A percentile compares a stretch with the other conserved stretches of the same genome.
Evolutionary conservation across 495 filamentous ascomycete genomes (phyloP).

Genomic region (Darksidea phi): DNA sequence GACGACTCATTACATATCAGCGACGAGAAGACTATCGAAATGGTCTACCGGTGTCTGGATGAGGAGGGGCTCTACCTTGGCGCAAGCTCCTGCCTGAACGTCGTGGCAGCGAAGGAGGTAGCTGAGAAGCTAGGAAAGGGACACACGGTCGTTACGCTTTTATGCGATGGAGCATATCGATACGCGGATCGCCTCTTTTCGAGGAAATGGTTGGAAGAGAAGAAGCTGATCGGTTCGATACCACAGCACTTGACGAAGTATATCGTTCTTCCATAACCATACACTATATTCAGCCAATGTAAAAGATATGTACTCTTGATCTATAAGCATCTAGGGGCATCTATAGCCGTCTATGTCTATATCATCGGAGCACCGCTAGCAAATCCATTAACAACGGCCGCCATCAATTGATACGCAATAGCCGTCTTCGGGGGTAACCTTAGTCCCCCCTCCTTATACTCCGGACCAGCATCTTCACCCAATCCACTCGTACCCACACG

Average conservation of each 20-base stretch:
- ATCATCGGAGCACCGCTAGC: slow-evolving; percentile 35
- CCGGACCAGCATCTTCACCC: slow-evolving; percentile 60
- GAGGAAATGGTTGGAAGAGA: slow-evolving; percentile 79
- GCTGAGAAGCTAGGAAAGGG: slow-evolving; percentile 87
- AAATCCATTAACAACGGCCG: slow-evolving; percentile 44
- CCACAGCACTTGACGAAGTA: slow-evolving; percentile 86
- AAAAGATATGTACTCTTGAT: slow-evolving; percentile 2
- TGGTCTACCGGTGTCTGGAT: slow-evolving; percentile 96
- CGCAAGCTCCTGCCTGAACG: slow-evolving; percentile 87
- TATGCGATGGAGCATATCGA: slow-evolving; percentile 93
- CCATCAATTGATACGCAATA: slow-evolving; percentile 51
- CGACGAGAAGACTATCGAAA: slow-evolving; percentile 93
- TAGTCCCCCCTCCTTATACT: slow-evolving; percentile 61
- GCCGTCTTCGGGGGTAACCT: slow-evolving; percentile 48
- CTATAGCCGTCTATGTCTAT: slow-evolving; percentile 11
- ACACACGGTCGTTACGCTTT: slow-evolving; percentile 86
- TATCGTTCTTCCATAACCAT: slow-evolving; percentile 72
- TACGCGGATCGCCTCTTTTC: slow-evolving; percentile 95
- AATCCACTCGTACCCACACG: slow-evolving; percentile 57
- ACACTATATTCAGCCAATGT: not conserved
- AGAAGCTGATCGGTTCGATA: slow-evolving; percentile 78
- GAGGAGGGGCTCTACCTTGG: slow-evolving; percentile 97
- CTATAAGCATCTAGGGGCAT: not conserved
- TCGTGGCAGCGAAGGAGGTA: slow-evolving; percentile 91
- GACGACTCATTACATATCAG: slow-evolving; percentile 83